Conservation (phyloP, 2,329 filamentous ascomycete species). For the Aureobasidium musti region DNA sequence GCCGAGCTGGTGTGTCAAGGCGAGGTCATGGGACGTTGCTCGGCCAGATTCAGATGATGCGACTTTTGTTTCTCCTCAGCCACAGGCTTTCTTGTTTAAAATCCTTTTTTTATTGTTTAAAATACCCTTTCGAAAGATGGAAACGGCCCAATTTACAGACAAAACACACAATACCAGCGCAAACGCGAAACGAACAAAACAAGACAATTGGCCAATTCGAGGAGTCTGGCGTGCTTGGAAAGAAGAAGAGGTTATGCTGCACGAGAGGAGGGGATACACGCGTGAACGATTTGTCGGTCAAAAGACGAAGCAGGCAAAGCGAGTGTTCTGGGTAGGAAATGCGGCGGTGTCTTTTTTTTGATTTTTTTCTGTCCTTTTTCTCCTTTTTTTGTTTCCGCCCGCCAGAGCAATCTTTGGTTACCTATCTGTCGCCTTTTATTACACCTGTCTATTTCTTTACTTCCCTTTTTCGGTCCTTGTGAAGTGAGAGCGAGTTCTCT, state of each 20-base stretch:
- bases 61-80: conserved; percentile 6
- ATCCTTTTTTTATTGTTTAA: conserved; percentile 20
- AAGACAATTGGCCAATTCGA: background rate
- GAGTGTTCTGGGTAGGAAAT: conserved; percentile 1
- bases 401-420: background rate
- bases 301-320: background rate
- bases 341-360: background rate
- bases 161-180: background rate
- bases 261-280: background rate
- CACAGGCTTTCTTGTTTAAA: conserved; percentile 6
- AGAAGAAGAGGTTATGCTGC: background rate
- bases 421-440: conserved; percentile 2
- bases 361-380: background rate
- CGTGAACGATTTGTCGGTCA: no score
- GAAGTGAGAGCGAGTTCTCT: background rate
- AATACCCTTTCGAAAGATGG: conserved; percentile 17
- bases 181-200: background rate
- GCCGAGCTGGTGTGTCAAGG: conserved; percentile 98
- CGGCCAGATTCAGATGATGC: conserved; percentile 73
- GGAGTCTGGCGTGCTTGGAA: conserved; percentile 18
- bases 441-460: background rate
- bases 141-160: background rate
- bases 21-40: conserved; percentile 97
- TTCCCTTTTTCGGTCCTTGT: background rate
- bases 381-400: background rate